These are phyloP conservation scores for Neonectria neomacrospora DNA, from an alignment of 2,329 filamentous ascomycete species.

Conservation along the genomic window DNA sequence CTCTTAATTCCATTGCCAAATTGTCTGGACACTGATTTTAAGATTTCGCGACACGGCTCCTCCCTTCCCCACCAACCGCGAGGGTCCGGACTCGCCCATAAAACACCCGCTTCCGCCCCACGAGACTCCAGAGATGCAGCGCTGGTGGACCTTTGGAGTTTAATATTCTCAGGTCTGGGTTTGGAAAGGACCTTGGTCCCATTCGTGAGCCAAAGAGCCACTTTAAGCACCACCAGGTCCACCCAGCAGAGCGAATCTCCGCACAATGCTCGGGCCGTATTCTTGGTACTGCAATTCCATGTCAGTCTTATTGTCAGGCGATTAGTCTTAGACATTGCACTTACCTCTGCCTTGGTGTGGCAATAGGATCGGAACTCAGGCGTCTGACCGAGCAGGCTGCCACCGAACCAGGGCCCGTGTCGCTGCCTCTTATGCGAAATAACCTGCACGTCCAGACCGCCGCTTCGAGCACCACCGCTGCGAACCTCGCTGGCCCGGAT, in stretches of 20 bases:
- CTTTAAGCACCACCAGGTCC: conserved; percentile 83
- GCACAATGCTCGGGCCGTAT: conserved; percentile 93
- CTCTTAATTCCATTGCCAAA: conserved; percentile 6
- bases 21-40: conserved; percentile 9
- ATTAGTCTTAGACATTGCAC: conserved; percentile 33
- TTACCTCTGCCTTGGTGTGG: conserved; percentile 85
- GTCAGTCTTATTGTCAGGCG: conserved; percentile 21
- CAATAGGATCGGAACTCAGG: conserved; percentile 99
- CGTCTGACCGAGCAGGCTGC: conserved; percentile 94
- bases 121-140: conserved; percentile 4
- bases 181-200: conserved; percentile 29
- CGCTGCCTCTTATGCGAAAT: conserved; percentile 97
- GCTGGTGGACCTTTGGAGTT: background rate
- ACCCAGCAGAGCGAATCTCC: conserved; percentile 92
- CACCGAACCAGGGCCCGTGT: conserved; percentile 98
- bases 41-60: conserved; percentile 11
- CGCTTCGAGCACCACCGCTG: conserved; percentile 91
- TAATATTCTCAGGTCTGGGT: conserved; percentile 22
- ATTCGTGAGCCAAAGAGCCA: conserved; percentile 16
- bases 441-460: conserved; percentile 95
- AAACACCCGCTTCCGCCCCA: conserved; percentile 8
- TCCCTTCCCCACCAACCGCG: conserved; percentile 7
- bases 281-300: conserved; percentile 78
- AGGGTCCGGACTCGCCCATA: conserved; percentile 13
- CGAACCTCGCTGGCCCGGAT: conserved; percentile 92